phyloP scores from a whole-genome alignment of 192 early-diverging fungal genomes.

The Piromyces finnis region DNA sequence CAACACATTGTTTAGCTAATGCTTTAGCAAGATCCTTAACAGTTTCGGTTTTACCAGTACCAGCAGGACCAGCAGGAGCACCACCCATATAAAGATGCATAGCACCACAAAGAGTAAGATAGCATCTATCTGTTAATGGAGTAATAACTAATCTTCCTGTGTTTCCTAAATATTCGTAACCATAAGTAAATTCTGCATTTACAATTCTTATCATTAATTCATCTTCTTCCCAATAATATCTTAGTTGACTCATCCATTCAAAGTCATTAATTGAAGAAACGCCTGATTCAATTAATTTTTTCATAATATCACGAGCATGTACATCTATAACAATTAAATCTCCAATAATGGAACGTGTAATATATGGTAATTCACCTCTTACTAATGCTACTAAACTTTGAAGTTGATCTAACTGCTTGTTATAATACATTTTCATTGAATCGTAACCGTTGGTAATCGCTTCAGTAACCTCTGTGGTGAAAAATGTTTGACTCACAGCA shows the following conservation, averaged over 20 bases:
- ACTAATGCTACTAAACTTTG: slow-evolving; percentile 36
- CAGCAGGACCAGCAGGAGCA: slow-evolving; percentile 37
- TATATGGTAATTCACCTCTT: slow-evolving; percentile 30
- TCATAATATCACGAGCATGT: slow-evolving; percentile 36
- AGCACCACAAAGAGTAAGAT: slow-evolving; percentile 32
- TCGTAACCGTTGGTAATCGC: slow-evolving; percentile 20
- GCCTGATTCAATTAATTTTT: slow-evolving; percentile 25
- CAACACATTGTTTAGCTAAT: slow-evolving; percentile 42
- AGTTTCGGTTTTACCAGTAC: slow-evolving; percentile 42
- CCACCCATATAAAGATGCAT: slow-evolving; percentile 46
- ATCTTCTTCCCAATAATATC: slow-evolving; percentile 45
- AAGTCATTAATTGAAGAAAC: slow-evolving; percentile 36
- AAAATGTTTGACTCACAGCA: slow-evolving; percentile 29
- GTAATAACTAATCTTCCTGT: slow-evolving; percentile 39
- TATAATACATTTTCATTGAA: slow-evolving; percentile 16
- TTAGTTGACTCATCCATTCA: slow-evolving; percentile 40
- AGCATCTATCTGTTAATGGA: slow-evolving; percentile 37
- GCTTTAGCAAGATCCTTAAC: slow-evolving; percentile 41
- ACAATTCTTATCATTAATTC: slow-evolving; percentile 37
- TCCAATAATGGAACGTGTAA: slow-evolving; percentile 26
- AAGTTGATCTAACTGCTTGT: slow-evolving; percentile 19
- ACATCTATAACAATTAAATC: slow-evolving; percentile 47
- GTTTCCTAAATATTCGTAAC: slow-evolving; percentile 43
- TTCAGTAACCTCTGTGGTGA: slow-evolving; percentile 37
- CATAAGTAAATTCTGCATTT: slow-evolving; percentile 36